phyloP scores from a whole-genome alignment of 257 asterid genomes.

The Jaltomata sinuosa region DNA sequence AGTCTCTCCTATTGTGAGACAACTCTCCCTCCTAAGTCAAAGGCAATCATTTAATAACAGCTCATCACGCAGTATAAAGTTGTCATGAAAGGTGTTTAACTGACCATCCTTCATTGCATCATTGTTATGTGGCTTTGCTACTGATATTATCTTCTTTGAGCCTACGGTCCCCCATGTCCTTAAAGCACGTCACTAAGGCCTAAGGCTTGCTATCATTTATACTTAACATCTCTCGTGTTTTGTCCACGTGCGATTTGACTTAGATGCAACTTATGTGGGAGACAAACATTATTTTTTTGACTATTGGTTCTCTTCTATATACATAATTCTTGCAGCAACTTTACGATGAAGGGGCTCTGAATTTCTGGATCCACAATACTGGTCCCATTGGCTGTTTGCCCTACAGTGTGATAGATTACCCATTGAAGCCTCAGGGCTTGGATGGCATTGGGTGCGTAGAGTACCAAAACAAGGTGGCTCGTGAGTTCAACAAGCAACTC shows the following conservation, averaged over 20 bases:
- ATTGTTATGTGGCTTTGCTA: not conserved
- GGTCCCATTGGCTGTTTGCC: slow-evolving; percentile 55
- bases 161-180: not conserved
- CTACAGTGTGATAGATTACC: slow-evolving; percentile 11
- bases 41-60: not conserved
- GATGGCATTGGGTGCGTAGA: slow-evolving; percentile 24
- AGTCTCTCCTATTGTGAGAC: not conserved
- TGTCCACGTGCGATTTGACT: not conserved
- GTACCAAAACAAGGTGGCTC: slow-evolving; percentile 34
- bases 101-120: not conserved
- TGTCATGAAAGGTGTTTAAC: not conserved
- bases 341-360: slow-evolving; percentile 30
- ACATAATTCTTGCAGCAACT: slow-evolving; percentile 15
- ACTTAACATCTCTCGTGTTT: not conserved
- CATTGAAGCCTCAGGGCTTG: slow-evolving; percentile 12
- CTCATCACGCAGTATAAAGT: no score
- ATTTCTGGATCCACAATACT: slow-evolving; percentile 46
- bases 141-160: not conserved
- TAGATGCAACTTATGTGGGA: not conserved
- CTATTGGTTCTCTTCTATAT: not conserved
- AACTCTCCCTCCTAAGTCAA: not conserved
- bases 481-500: slow-evolving; percentile 30
- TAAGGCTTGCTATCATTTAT: not conserved
- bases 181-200: not conserved
- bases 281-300: not conserved